Percentiles rank a stretch among this genome's conserved stretches.
Evolutionary conservation across 805 yeast species (phyloP).

Genomic region (Kazachstania taianensis): DNA sequence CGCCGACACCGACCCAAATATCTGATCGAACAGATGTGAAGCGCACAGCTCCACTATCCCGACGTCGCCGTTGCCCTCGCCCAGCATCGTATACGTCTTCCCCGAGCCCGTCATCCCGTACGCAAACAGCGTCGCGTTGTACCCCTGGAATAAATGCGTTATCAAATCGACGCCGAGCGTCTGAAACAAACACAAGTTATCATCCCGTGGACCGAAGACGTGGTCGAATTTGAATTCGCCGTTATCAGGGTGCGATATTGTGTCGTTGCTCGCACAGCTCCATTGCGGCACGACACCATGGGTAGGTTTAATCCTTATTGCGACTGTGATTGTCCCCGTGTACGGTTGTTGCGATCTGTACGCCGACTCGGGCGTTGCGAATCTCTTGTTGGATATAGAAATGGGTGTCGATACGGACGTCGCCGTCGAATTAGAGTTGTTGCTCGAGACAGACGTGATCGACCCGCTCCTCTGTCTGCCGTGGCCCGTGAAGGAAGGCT

Average conservation of each 20-base stretch:
- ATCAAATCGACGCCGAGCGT: slow-evolving; percentile 44
- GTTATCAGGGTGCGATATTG: slow-evolving; percentile 45
- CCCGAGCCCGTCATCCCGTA: slow-evolving; percentile 95
- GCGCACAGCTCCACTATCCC: slow-evolving; percentile 69
- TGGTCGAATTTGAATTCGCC: slow-evolving; percentile 69
- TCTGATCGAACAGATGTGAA: slow-evolving; percentile 37
- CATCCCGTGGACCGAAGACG: slow-evolving; percentile 50
- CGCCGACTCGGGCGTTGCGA: neutral
- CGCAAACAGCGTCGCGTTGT: slow-evolving; percentile 82
- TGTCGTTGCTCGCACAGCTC: slow-evolving; percentile 19
- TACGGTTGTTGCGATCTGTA: slow-evolving; percentile 1
- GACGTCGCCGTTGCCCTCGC: slow-evolving; percentile 29
- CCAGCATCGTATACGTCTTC: slow-evolving; percentile 81
- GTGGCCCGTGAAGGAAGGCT: slow-evolving; percentile 1
- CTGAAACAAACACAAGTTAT: slow-evolving; percentile 56
- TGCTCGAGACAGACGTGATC: slow-evolving; percentile 1
- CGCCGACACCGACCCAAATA: slow-evolving; percentile 15
- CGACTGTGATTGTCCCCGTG: slow-evolving; percentile 3
- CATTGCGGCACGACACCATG: slow-evolving; percentile 6
- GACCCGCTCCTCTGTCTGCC: neutral
- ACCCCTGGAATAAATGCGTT: slow-evolving; percentile 56
- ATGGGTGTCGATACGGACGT: slow-evolving; percentile 1
- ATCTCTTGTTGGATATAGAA: slow-evolving; percentile 1
- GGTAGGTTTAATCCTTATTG: slow-evolving; percentile 3
- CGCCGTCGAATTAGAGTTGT: neutral